These are phyloP conservation scores for Corymbia citriodora DNA, from an alignment of 441 rosid species.

Conservation along the genomic window DNA sequence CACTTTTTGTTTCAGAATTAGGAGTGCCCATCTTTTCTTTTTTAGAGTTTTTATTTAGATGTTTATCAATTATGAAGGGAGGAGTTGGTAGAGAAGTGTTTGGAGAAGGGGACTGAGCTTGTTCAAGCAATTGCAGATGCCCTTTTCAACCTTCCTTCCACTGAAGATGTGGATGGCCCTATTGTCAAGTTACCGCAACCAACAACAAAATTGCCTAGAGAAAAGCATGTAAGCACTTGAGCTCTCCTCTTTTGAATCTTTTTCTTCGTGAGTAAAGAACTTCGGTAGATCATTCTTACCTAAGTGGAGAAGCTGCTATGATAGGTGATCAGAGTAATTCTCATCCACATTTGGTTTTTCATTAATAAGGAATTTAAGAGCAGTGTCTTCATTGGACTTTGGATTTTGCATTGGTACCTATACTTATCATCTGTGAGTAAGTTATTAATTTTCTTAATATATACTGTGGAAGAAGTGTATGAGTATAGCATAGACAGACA, in stretches of 20 bases:
- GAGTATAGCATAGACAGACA: background rate
- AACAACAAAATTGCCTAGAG: constrained; percentile 73
- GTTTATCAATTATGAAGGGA: constrained; percentile 31
- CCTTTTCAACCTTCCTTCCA: constrained; percentile 72
- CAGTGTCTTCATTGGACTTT: background rate
- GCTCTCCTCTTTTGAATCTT: background rate
- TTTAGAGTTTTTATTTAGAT: background rate
- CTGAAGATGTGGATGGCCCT: constrained; percentile 81
- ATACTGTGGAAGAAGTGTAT: background rate
- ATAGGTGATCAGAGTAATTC: background rate
- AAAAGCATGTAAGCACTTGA: constrained; percentile 64
- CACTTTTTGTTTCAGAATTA: background rate
- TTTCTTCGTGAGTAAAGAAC: background rate
- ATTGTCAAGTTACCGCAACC: constrained; percentile 78
- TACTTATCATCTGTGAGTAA: background rate
- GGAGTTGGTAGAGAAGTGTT: constrained; percentile 56
- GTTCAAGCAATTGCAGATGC: constrained; percentile 69
- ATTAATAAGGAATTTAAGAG: background rate
- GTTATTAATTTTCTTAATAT: background rate
- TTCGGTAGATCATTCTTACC: background rate
- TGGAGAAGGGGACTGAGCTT: constrained; percentile 56
- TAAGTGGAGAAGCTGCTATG: background rate
- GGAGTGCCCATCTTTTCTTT: background rate
- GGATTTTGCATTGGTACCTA: background rate
- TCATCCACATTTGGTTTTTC: background rate